These are phyloP conservation scores for Colletotrichum noveboracense DNA, from an alignment of 2,329 filamentous ascomycete genomes.

Conservation along the genomic window DNA sequence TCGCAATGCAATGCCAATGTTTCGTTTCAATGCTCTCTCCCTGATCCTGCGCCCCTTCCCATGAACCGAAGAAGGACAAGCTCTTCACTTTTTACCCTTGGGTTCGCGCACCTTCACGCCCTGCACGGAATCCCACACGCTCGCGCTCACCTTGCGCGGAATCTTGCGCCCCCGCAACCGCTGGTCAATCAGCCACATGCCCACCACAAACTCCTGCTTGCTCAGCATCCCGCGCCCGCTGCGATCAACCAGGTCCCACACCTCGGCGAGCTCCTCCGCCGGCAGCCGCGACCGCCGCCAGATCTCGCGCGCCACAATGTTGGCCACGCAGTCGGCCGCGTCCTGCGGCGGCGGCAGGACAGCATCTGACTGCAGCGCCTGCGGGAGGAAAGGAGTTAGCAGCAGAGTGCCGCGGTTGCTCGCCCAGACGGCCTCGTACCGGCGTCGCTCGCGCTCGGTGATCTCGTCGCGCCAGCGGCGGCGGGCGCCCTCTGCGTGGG, in stretches of 20 bases:
- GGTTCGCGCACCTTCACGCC: conserved; percentile 46
- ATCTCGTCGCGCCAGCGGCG: conserved; percentile 80
- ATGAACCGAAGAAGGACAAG: neutral
- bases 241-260: conserved; percentile 77
- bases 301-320: conserved; percentile 75
- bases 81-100: conserved; percentile 26
- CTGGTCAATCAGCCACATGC: conserved; percentile 84
- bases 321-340: conserved; percentile 61
- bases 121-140: conserved; percentile 75
- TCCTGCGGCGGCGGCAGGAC: conserved; percentile 21
- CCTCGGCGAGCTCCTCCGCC: conserved; percentile 71
- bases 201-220: conserved; percentile 80
- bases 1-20: neutral
- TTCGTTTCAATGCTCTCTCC: neutral
- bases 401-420: conserved; percentile 73
- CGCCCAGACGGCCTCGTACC: conserved; percentile 86
- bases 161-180: conserved; percentile 80
- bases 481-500: conserved; percentile 77
- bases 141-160: conserved; percentile 71
- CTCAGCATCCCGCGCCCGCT: conserved; percentile 59
- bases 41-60: neutral
- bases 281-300: conserved; percentile 75
- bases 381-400: neutral
- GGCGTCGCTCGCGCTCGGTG: conserved; percentile 73
- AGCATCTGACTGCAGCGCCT: neutral